Evolutionary conservation across 805 yeast genomes (phyloP), one percentile per base, ranked within the genome.

Genomic region (Pichia insulana): DNA sequence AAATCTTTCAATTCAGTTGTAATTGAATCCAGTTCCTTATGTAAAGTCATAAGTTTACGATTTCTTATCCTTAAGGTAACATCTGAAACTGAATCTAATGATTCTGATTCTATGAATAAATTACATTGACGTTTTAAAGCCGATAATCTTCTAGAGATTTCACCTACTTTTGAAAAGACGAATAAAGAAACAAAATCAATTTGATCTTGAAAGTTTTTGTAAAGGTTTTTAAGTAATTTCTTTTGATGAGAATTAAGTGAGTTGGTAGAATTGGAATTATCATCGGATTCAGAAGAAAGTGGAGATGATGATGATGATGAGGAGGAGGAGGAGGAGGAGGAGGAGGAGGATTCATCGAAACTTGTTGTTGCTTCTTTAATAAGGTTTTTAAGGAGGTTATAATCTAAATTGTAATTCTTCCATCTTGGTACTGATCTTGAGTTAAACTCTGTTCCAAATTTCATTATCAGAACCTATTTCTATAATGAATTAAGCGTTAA

Each of bases 351-450:
- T 15, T 33, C 41, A 15, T 53, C 42, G 19, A 35, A 28, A 2
- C 44, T 51, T 1, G 66, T 56, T 1, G 90, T 82, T 8, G 79
- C 76, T 17, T 60, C 57, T 52, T 80, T 72, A 45, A 89, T 85
- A 36, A 73, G 69, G 4, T 63, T 62, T 61, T 88, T 89, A 44
- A 89, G 59, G 30, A 78, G 84, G 50, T 86, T 82, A 62, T 89
- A 89, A 55, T 86, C 88, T 33, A 89, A 70, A 59, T 89, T 87
- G 62, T 85, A 81, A 47, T 76, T 74, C 53, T 74, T 74, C 97
- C 97, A 89, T 64, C 85, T 92, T 2, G 89, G 87, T 19, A 87
- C 83, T 11, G 95, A 83, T 51, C 86, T 71, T 49, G 75, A 78
- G 41, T 73, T 67, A 18, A 89, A 70, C 54, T 83, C 88, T 34